Conservation (phyloP, 805 yeast species). For the Cephaloascus fragrans region DNA sequence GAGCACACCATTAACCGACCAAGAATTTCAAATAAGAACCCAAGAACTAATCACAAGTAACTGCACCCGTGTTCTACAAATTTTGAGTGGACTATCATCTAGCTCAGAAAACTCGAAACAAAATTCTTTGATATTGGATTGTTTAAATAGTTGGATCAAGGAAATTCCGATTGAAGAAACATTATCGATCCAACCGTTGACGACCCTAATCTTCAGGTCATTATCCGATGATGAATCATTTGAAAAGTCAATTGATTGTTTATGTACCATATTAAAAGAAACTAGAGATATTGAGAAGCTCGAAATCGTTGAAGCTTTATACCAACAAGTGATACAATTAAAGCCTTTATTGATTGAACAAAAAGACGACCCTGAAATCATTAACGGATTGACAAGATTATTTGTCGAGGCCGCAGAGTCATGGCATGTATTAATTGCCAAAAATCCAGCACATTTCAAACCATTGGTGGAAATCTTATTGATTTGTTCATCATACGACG, state of each 20-base stretch:
- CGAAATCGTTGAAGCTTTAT: conserved; percentile 55
- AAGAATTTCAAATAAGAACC: conserved; percentile 62
- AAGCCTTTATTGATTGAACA: conserved; percentile 39
- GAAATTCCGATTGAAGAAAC: conserved; percentile 73
- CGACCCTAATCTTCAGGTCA: conserved; percentile 54
- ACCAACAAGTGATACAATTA: conserved; percentile 55
- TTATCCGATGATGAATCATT: conserved; percentile 59
- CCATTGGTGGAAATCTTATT: conserved; percentile 67
- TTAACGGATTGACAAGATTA: conserved; percentile 63
- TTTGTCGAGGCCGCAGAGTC: conserved; percentile 92
- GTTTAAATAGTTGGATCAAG: conserved; percentile 83
- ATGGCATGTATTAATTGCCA: conserved; percentile 84
- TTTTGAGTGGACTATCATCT: conserved; percentile 41
- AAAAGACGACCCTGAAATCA: conserved; percentile 51
- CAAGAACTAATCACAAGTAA: conserved; percentile 53
- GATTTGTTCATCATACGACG: conserved; percentile 61
- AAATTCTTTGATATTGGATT: conserved; percentile 47
- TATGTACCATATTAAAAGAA: conserved; percentile 73
- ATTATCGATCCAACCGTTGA: conserved; percentile 53
- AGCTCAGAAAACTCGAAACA: conserved; percentile 17
- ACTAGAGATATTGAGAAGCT: conserved; percentile 66
- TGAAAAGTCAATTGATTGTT: conserved; percentile 79
- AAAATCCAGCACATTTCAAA: conserved; percentile 56
- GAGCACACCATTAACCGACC: conserved; percentile 70
- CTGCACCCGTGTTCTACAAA: conserved; percentile 55